Base-by-base conservation (phyloP, 169 alveolate genomes). In the Cryptosporidium canis region DNA sequence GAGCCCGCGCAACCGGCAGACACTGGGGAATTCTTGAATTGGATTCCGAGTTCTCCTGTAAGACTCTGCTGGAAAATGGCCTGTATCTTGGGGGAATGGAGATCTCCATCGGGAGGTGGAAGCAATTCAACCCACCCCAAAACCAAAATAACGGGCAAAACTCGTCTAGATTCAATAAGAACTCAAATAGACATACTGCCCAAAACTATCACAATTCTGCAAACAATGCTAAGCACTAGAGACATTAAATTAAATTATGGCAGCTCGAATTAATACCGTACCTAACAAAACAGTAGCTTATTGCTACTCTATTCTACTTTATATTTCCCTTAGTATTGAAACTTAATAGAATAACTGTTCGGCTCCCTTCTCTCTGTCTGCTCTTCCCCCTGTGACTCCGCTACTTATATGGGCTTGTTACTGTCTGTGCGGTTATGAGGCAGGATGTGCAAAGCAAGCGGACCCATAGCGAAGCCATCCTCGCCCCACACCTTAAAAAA, bases 1-100 rank as follows among this genome's bases (percentile, higher is more conserved):
- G 87, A 37, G 87, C 87, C 55, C 29, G 63, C 16, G 72, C 61
- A 11, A 56, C 55, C 1, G 65, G 72, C 5, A 56, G 47, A 33
- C 87, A 77, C 7, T 77, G 87, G 87, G 71, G 87, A 14, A 77
- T 77, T 55, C 47, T 77, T 43, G 87, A 77, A 37, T 53, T 77
- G 2, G 87, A 77, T 41, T 77, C 87, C 1, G 87, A 77, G 45
- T 41, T 77, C 3, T 77, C 87, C 33, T 77, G 87, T 51, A 77
- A 39, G 31, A 58, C 87, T 0, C 64, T 77, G 16, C 45, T 77
- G 77, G 44, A 43, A 9, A 77, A 77, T 55, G 72, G 72, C 33
- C 71, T 77, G 27, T 77, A 77, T 24, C 51, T 77, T 16, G 87
- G 87, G 18, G 87, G 87, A 4, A 44, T 29, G 29, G 87, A 77